Evolutionary conservation across 2,329 filamentous ascomycete species (phyloP).

Genomic region (Beauveria rudraprayagi): DNA sequence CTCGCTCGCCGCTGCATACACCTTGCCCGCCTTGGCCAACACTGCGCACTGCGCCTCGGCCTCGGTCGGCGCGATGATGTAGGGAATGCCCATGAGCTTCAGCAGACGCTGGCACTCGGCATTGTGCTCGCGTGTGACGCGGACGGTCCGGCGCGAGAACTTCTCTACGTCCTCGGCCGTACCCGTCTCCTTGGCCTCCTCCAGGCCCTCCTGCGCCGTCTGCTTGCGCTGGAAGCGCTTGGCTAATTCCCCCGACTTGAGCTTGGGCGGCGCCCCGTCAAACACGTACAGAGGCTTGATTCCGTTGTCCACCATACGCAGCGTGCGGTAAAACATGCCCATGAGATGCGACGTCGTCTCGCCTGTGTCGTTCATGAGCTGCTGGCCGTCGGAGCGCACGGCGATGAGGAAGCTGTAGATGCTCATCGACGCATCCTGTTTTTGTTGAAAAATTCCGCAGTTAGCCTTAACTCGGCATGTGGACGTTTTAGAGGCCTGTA

Average conservation of each 20-base stretch:
- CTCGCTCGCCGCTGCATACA: conserved; percentile 92
- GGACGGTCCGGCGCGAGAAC: conserved; percentile 85
- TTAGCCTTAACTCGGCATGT: background rate
- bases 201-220: conserved; percentile 80
- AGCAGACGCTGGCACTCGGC: conserved; percentile 85
- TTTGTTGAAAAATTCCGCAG: background rate
- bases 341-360: conserved; percentile 97
- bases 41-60: conserved; percentile 95
- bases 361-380: conserved; percentile 88
- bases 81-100: conserved; percentile 93
- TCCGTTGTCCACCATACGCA: conserved; percentile 96
- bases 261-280: conserved; percentile 90
- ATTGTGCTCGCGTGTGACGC: conserved; percentile 95
- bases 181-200: conserved; percentile 94
- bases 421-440: conserved; percentile 68
- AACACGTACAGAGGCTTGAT: conserved; percentile 99
- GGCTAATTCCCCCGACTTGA: conserved; percentile 94
- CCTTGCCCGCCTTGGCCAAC: conserved; percentile 82
- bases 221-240: conserved; percentile 94
- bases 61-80: conserved; percentile 90
- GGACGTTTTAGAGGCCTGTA: background rate
- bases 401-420: conserved; percentile 98
- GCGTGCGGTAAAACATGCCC: conserved; percentile 98
- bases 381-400: conserved; percentile 91
- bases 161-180: conserved; percentile 97